A percentile compares a stretch with the other conserved stretches of the same genome.
These are phyloP conservation scores for Ophioceras dolichostomum DNA, from an alignment of 2,329 filamentous ascomycete species.

Conservation along the genomic window DNA sequence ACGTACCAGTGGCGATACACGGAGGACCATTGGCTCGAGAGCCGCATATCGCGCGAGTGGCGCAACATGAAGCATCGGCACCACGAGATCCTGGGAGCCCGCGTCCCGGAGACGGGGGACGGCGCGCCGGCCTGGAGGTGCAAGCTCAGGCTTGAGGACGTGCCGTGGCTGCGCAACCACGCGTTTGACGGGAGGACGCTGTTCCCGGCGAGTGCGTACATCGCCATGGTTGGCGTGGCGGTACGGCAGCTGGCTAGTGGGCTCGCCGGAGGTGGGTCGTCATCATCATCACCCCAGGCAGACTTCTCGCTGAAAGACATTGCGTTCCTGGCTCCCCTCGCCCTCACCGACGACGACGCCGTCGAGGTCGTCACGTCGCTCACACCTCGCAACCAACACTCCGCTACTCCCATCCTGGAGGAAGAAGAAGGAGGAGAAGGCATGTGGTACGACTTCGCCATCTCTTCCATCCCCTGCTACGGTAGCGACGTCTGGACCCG, in stretches of 20 bases:
- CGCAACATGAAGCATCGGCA: conserved; percentile 11
- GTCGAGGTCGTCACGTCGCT: conserved; percentile 6
- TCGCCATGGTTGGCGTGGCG: conserved; percentile 12
- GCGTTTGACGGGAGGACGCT: conserved; percentile 28
- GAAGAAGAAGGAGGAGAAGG: background rate
- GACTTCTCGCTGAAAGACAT: background rate
- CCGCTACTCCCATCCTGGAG: no score
- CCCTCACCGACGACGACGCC: conserved; percentile 5
- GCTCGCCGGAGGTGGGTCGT: no score
- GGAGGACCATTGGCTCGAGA: conserved; percentile 17
- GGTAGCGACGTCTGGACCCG: background rate
- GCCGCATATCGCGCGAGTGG: conserved; percentile 15
- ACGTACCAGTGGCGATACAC: conserved; percentile 16
- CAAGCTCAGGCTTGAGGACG: conserved; percentile 6
- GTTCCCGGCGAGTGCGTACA: conserved; percentile 24
- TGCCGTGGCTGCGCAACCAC: conserved; percentile 31
- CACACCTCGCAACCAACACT: background rate
- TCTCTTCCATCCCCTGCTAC: background rate
- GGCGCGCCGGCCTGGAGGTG: conserved; percentile 8
- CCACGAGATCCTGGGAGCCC: conserved; percentile 11
- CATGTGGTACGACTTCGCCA: conserved; percentile 5
- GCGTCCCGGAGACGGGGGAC: conserved; percentile 4
- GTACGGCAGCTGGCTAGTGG: conserved; percentile 1
- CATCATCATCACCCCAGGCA: no score
- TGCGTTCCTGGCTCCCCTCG: conserved; percentile 7